A percentile compares a stretch with the other conserved stretches of the same genome.
Conservation (phyloP, 345 rosid genomes). For the Excoecaria cochinchinensis region DNA sequence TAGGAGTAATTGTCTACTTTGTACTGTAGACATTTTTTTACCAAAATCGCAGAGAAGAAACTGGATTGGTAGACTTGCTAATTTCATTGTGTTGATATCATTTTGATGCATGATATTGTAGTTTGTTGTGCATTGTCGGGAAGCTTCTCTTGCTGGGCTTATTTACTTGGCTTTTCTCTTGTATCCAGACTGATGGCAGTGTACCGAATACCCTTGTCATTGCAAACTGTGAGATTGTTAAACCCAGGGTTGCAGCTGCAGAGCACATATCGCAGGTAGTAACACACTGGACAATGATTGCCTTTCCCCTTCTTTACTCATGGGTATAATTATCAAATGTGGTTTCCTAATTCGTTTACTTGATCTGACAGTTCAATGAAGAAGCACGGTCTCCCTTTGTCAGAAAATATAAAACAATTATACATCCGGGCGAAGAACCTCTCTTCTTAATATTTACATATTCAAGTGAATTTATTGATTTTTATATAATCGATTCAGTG, state of each 20-base stretch:
- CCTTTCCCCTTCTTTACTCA: not conserved
- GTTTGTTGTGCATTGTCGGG: not conserved
- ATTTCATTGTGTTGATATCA: not conserved
- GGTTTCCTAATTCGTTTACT: conserved; percentile 17
- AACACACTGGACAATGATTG: not conserved
- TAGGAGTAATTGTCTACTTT: not conserved
- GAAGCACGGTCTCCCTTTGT: conserved; percentile 57
- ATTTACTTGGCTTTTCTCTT: conserved; percentile 14
- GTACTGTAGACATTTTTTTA: not conserved
- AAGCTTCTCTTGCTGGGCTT: conserved; percentile 11
- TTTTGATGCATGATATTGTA: not conserved
- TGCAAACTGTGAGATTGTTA: conserved; percentile 79
- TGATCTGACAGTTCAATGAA: conserved; percentile 59
- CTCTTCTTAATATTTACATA: not conserved
- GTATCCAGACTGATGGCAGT: conserved; percentile 70
- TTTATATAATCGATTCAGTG: no score
- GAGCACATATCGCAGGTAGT: conserved; percentile 81
- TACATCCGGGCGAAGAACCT: conserved; percentile 60
- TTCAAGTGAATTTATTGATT: no score
- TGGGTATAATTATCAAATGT: not conserved
- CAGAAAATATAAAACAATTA: conserved; percentile 58
- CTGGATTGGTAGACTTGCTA: not conserved
- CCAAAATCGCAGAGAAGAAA: not conserved
- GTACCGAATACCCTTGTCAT: conserved; percentile 83
- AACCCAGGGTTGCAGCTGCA: conserved; percentile 85